These are phyloP conservation scores for Colletotrichum karsti DNA, from an alignment of 2,329 filamentous ascomycete genomes.

Conservation along the genomic window DNA sequence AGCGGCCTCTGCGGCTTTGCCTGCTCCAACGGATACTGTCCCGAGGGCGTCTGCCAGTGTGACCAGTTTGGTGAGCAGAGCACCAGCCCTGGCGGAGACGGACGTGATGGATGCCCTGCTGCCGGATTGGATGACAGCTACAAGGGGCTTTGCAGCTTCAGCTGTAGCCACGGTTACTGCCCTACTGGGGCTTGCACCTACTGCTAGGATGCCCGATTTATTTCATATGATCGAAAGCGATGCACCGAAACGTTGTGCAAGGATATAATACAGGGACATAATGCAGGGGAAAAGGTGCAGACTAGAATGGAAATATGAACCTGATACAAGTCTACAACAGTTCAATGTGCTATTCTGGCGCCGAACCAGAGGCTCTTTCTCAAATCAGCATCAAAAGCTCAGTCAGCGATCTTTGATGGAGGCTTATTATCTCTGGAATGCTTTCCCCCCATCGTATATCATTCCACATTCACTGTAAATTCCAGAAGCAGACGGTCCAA, in stretches of 20 bases:
- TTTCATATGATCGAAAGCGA: neutral
- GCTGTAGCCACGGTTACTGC: slow-evolving; percentile 56
- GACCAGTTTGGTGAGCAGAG: slow-evolving; percentile 38
- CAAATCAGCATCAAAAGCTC: too few relatives aligned
- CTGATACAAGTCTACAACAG: too few relatives aligned
- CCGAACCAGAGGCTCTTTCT: too few relatives aligned
- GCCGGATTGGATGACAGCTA: slow-evolving; percentile 45
- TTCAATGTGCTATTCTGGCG: too few relatives aligned
- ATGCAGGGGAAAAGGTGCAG: too few relatives aligned
- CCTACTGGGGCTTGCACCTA: slow-evolving; percentile 41
- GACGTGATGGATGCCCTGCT: slow-evolving; percentile 41
- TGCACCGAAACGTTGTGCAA: neutral
- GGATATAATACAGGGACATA: neutral
- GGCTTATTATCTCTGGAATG: too few relatives aligned
- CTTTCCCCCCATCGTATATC: too few relatives aligned
- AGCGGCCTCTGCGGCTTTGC: slow-evolving; percentile 44
- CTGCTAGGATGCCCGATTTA: slow-evolving; percentile 15
- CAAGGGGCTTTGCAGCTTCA: slow-evolving; percentile 53
- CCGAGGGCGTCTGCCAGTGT: slow-evolving; percentile 43
- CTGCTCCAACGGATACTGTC: slow-evolving; percentile 42
- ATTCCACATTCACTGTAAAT: too few relatives aligned
- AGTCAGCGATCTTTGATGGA: too few relatives aligned
- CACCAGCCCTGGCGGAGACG: slow-evolving; percentile 32
- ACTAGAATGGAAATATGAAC: too few relatives aligned
- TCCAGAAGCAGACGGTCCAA: too few relatives aligned